phyloP scores from a whole-genome alignment of 2,329 filamentous ascomycete species.

The Colletotrichum sp. region DNA sequence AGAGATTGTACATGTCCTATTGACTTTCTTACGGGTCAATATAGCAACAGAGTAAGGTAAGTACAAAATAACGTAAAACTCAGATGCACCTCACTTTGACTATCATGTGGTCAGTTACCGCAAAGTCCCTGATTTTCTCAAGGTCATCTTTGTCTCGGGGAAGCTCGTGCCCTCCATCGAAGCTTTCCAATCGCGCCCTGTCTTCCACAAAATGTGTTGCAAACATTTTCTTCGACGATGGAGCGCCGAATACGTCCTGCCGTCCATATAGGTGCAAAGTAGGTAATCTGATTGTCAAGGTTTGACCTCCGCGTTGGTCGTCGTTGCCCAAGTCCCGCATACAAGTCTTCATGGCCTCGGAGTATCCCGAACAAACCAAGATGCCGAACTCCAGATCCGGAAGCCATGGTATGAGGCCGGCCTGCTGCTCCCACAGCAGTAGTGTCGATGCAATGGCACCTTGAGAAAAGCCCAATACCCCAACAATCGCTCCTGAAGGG shows the following conservation, averaged over 20 bases:
- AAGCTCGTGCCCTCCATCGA: not conserved
- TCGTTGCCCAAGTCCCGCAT: not conserved
- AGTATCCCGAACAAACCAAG: not conserved
- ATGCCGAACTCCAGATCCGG: not conserved
- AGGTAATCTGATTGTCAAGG: not conserved
- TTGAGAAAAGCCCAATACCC: not conserved
- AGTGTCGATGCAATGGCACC: not conserved
- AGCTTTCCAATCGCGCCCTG: not conserved
- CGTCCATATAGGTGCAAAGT: not conserved
- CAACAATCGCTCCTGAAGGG: not conserved
- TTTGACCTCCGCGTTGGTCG: not conserved
- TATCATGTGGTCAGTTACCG: not conserved
- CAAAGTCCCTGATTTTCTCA: not conserved
- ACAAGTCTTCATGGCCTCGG: not conserved
- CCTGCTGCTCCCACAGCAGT: not conserved
- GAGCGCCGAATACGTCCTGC: not conserved
- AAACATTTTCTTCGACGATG: not conserved
- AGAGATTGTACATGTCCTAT: not conserved
- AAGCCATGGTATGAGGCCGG: not conserved
- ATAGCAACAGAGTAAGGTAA: not conserved
- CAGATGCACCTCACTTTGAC: not conserved
- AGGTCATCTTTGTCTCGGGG: not conserved
- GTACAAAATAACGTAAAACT: fast-evolving
- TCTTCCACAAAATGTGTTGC: not conserved
- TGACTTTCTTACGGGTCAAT: not conserved